Base-by-base conservation (phyloP, 768 basidiomycete genomes). In the Kwoniella dejecticola region DNA sequence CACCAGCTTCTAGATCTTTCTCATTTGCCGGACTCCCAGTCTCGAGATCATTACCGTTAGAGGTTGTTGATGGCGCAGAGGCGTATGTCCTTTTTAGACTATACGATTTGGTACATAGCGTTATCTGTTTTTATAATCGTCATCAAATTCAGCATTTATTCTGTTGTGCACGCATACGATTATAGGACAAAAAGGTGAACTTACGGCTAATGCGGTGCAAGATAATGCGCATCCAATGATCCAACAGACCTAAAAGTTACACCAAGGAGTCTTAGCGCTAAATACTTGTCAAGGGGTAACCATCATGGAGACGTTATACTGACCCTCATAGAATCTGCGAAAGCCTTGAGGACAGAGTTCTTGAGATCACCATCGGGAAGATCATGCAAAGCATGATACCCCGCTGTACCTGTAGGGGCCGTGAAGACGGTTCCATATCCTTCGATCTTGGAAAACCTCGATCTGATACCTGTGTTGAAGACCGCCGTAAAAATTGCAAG, bases 301-400 rank as follows among this genome's bases (percentile, higher is more conserved):
- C n/a, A 36, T 36, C 15, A 36, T 7, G 6, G 5, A 42, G 19
- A 19, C 17, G 8, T 13, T 11, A 8, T 4, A 64, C 71, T 47
- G 29, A 74, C 70, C 36, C 74, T 29, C 21, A 75, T 46, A 3
- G 69, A 57, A 67, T 76, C 65, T 0, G 75, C 72, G 48, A 78
- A 78, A 23, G 77, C 77, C 13, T 49, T 42, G 19, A 78, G 48
- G 6, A 76, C 77, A 2, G 47, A 58, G 45, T 67, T 64, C 21
- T 72, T 71, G n/a, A 57, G 59, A 7, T 62, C 48, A 7, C 69
- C 74, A 4, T 75, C 67, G 6, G 75, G 73, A 11, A 78, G 61
- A 49, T 67, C 63, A 52, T 76, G 75, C 11, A 78, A 38, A 23
- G 49, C 60, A 21, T 64, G 21, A 54, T 76, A 76, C 1, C 69